Evolutionary conservation across 2,329 filamentous ascomycete genomes (phyloP).

Genomic region (Parastagonospora avenae): DNA sequence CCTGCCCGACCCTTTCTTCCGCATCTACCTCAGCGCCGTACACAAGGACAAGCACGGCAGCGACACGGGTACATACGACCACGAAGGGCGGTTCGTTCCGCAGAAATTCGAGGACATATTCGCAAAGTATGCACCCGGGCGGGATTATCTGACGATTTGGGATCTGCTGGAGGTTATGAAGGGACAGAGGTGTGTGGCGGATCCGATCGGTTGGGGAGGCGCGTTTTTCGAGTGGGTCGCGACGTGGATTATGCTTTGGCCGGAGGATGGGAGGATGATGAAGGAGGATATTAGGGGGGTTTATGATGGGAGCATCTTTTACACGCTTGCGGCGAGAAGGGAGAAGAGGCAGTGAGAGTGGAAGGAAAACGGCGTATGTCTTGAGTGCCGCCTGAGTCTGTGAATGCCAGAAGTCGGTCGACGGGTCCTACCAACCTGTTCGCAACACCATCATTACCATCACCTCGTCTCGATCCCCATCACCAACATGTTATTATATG

Average conservation of each 20-base stretch:
- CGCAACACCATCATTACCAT: too few relatives aligned
- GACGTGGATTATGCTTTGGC: background rate
- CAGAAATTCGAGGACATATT: slow-evolving; percentile 57
- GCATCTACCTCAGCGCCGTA: slow-evolving; percentile 47
- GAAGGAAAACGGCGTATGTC: too few relatives aligned
- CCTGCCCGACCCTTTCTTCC: slow-evolving; percentile 53
- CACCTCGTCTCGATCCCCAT: too few relatives aligned
- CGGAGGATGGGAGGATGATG: background rate
- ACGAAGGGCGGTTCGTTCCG: slow-evolving; percentile 52
- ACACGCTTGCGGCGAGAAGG: background rate
- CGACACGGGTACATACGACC: slow-evolving; percentile 51
- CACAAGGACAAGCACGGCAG: slow-evolving; percentile 53
- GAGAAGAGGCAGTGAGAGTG: background rate
- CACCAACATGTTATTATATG: too few relatives aligned
- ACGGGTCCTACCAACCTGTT: too few relatives aligned
- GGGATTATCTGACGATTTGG: slow-evolving; percentile 45
- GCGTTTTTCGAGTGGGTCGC: slow-evolving; percentile 49
- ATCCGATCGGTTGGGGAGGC: slow-evolving; percentile 54
- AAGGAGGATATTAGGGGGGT: background rate
- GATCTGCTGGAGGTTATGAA: slow-evolving; percentile 49
- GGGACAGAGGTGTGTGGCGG: slow-evolving; percentile 48
- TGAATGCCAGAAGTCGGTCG: too few relatives aligned
- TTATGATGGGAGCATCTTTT: background rate
- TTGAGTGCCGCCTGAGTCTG: too few relatives aligned
- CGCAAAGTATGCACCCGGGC: slow-evolving; percentile 49